These are phyloP conservation scores for Vickermania ingenoplastis DNA, from an alignment of 208 protist genomes.

Conservation along the genomic window DNA sequence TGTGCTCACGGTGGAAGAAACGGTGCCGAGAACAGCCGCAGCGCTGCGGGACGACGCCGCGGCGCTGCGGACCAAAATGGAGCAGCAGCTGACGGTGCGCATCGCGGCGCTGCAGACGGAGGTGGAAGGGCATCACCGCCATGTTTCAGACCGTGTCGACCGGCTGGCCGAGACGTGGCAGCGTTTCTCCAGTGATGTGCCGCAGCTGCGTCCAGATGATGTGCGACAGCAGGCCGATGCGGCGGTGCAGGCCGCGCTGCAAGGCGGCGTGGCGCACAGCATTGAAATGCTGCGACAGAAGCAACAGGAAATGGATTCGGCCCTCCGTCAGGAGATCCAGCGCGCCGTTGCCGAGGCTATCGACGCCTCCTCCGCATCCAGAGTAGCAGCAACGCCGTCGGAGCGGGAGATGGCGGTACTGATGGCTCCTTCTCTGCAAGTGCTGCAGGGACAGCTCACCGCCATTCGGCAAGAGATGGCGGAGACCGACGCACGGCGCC, in stretches of 20 bases:
- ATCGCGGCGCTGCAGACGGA: background rate
- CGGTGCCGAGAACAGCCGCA: background rate
- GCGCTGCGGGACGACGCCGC: background rate
- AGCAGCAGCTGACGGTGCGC: background rate
- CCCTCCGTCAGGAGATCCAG: too few species aligned
- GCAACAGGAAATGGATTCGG: background rate
- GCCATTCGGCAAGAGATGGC: too few species aligned
- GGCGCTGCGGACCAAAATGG: background rate
- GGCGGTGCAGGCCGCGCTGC: background rate
- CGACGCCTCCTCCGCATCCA: too few species aligned
- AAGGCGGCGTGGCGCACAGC: too few species aligned
- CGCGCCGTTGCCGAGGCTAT: too few species aligned
- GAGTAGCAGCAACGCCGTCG: too few species aligned
- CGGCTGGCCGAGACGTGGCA: background rate
- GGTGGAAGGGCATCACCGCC: background rate
- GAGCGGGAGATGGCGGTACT: too few species aligned
- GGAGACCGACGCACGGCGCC: background rate
- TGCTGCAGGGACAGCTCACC: too few species aligned
- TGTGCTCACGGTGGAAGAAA: background rate
- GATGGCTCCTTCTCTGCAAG: too few species aligned
- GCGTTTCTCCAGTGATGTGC: background rate
- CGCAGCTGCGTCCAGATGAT: background rate
- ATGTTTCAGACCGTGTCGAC: background rate
- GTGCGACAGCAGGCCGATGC: background rate
- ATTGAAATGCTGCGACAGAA: background rate